Conservation (phyloP, 202 grass and related monocot genomes). For the Zoysia matrella region DNA sequence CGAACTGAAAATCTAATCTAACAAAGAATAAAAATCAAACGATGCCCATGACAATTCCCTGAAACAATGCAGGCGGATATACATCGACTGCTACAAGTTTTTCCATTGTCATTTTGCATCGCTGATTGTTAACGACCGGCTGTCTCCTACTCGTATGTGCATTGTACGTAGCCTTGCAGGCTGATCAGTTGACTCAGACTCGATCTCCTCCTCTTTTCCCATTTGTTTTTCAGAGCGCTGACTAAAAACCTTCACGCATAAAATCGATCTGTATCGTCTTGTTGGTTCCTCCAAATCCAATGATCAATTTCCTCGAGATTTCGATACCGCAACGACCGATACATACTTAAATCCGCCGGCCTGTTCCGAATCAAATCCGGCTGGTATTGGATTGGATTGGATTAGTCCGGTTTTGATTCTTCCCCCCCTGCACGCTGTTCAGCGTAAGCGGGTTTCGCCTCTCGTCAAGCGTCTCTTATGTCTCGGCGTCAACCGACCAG, state of each 20-base stretch:
- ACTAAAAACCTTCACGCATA: conserved; percentile 4
- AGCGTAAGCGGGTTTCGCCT: neutral
- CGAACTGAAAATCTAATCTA: neutral
- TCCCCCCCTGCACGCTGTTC: neutral
- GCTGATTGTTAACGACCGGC: neutral
- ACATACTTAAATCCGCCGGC: neutral
- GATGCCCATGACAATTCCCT: neutral
- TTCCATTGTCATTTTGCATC: neutral
- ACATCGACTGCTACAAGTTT: neutral
- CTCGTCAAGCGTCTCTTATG: neutral
- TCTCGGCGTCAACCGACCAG: conserved; percentile 37
- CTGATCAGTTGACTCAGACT: conserved; percentile 31
- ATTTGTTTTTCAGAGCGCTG: neutral
- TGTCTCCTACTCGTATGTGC: neutral
- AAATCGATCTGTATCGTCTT: neutral
- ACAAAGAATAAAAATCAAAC: neutral
- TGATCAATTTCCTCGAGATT: neutral
- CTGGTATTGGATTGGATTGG: neutral
- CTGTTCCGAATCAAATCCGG: neutral
- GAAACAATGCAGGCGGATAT: neutral
- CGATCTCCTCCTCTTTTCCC: neutral
- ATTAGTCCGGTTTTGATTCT: conserved; percentile 17
- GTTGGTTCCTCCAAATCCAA: neutral
- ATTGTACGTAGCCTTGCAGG: neutral
- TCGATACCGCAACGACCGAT: neutral